Conservation (phyloP, 202 grass and related monocot genomes). For the Musa balbisiana region DNA sequence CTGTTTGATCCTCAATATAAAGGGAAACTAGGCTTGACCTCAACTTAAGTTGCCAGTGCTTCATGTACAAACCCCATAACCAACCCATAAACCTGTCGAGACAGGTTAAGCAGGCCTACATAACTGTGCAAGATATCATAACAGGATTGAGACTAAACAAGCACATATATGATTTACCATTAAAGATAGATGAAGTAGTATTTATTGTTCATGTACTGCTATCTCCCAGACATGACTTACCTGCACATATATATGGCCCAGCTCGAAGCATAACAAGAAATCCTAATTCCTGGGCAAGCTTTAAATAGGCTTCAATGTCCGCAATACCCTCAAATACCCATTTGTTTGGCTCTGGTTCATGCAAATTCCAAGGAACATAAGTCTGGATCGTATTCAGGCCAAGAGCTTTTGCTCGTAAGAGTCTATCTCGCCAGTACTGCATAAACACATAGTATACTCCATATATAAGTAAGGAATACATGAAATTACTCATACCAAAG, state of each 20-base stretch:
- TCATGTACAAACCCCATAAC: background rate
- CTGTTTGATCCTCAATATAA: too few relatives aligned
- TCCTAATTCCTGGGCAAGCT: constrained; percentile 75
- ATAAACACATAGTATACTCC: constrained; percentile 21
- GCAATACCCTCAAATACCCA: constrained; percentile 63
- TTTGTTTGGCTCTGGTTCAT: constrained; percentile 58
- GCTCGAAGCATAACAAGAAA: constrained; percentile 84
- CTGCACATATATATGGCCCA: constrained; percentile 91
- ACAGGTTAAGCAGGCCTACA: background rate
- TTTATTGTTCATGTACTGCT: background rate
- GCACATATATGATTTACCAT: background rate
- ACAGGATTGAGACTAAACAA: background rate
- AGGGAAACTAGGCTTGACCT: too few relatives aligned
- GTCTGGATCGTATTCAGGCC: constrained; percentile 94
- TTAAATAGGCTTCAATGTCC: constrained; percentile 69
- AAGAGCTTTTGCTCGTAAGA: constrained; percentile 82
- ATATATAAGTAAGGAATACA: constrained; percentile 13
- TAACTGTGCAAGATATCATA: background rate
- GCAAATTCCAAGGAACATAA: constrained; percentile 96
- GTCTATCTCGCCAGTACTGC: constrained; percentile 92
- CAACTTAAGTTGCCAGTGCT: too few relatives aligned
- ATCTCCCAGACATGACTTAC: constrained; percentile 22
- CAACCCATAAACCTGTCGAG: background rate
- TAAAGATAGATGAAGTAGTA: background rate
- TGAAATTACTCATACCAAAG: background rate